A percentile compares a stretch with the other conserved stretches of the same genome.
Evolutionary conservation across 2,329 filamentous ascomycete species (phyloP).

Genomic region (Mariannaea elegans): DNA sequence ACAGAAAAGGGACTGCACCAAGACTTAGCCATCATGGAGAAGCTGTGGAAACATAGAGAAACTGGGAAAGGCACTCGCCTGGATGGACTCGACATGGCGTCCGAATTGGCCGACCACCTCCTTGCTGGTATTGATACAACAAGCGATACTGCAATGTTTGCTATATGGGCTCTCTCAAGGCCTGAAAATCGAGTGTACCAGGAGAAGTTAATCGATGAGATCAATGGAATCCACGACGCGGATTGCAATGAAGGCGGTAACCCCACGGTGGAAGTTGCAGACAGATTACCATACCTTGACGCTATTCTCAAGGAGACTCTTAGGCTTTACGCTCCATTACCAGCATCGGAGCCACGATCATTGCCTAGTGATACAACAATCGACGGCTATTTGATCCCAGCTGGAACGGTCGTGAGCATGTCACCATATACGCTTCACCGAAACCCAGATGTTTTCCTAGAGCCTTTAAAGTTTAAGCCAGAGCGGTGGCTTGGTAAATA

Average conservation of each 20-base stretch:
- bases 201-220: constrained; percentile 53
- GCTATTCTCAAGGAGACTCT: constrained; percentile 61
- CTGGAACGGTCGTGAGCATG: constrained; percentile 38
- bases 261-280: constrained; percentile 47
- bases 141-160: constrained; percentile 60
- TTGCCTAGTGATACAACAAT: constrained; percentile 23
- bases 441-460: constrained; percentile 34
- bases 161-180: constrained; percentile 58
- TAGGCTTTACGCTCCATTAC: constrained; percentile 59
- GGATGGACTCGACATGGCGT: constrained; percentile 57
- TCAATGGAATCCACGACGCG: constrained; percentile 40
- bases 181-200: constrained; percentile 54
- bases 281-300: constrained; percentile 54
- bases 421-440: constrained; percentile 40
- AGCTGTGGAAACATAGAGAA: constrained; percentile 47
- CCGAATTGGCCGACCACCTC: constrained; percentile 63
- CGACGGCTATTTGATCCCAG: constrained; percentile 38
- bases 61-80: constrained; percentile 40
- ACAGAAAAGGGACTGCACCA: constrained; percentile 29
- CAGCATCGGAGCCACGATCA: constrained; percentile 59
- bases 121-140: constrained; percentile 63
- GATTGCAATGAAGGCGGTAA: constrained; percentile 33
- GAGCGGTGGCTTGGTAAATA: constrained; percentile 38
- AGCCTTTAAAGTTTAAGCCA: constrained; percentile 37
- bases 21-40: constrained; percentile 44